These are phyloP conservation scores for Isabelozyma pseudorhagii DNA, from an alignment of 805 yeast genomes.

Conservation along the genomic window DNA sequence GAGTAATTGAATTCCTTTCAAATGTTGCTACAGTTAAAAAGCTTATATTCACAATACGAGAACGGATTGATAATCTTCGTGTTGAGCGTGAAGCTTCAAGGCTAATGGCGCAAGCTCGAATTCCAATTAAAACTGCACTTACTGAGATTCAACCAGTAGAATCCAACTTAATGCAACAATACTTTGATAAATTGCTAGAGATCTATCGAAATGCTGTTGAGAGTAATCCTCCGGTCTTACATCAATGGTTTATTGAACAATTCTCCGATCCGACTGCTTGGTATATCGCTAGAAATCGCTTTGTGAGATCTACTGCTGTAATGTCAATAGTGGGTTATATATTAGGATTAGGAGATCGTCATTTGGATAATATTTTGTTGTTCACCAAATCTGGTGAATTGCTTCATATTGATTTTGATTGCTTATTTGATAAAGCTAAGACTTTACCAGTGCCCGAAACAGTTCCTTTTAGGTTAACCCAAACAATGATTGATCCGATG, in stretches of 20 bases:
- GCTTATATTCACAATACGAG: slow-evolving; percentile 25
- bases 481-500: slow-evolving; percentile 90
- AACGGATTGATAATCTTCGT: slow-evolving; percentile 18
- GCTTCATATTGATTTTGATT: slow-evolving; percentile 94
- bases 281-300: slow-evolving; percentile 76
- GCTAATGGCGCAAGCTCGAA: slow-evolving; percentile 26
- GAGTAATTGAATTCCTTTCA: slow-evolving; percentile 68
- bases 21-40: slow-evolving; percentile 35
- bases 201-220: slow-evolving; percentile 23
- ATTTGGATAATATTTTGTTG: slow-evolving; percentile 84
- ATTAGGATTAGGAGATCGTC: slow-evolving; percentile 94
- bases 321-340: slow-evolving; percentile 97
- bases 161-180: slow-evolving; percentile 2
- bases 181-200: slow-evolving; percentile 13
- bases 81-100: slow-evolving; percentile 20
- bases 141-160: not conserved
- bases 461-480: slow-evolving; percentile 89
- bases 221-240: slow-evolving; percentile 65
- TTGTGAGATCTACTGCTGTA: slow-evolving; percentile 80
- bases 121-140: slow-evolving; percentile 11
- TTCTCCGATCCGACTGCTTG: slow-evolving; percentile 89
- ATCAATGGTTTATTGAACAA: slow-evolving; percentile 83
- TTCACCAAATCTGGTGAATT: slow-evolving; percentile 73
- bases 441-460: slow-evolving; percentile 79
- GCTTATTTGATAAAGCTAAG: slow-evolving; percentile 84